Evolutionary conservation across 1,139 yeast genomes (phyloP).

Genomic region (Pichia sp.): DNA sequence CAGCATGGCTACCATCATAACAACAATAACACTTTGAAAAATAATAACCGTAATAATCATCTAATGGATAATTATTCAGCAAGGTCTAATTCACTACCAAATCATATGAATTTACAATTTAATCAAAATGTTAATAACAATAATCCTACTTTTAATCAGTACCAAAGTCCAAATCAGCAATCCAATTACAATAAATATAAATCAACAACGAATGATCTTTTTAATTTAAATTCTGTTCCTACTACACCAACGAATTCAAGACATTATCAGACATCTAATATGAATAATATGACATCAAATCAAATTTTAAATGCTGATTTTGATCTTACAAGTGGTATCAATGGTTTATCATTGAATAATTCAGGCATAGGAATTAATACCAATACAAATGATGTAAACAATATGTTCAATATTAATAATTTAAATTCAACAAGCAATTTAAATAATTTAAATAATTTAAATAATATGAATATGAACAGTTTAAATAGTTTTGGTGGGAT

Average conservation of each 20-base stretch:
- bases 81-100: slow-evolving; percentile 16
- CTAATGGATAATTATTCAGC: slow-evolving; percentile 8
- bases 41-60: not conserved
- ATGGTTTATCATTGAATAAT: slow-evolving; percentile 22
- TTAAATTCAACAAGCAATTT: slow-evolving; percentile 1
- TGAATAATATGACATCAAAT: slow-evolving; percentile 8
- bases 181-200: slow-evolving; percentile 5
- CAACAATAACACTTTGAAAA: too few species aligned
- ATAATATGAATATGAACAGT: not conserved
- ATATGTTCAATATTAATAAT: not conserved
- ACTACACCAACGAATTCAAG: slow-evolving; percentile 7
- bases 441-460: not conserved
- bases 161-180: slow-evolving; percentile 3
- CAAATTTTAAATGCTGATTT: slow-evolving; percentile 17
- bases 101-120: slow-evolving; percentile 7
- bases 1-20: slow-evolving; percentile 13
- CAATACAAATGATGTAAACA: slow-evolving; percentile 2
- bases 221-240: slow-evolving; percentile 17
- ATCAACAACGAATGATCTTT: slow-evolving; percentile 9
- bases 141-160: not conserved
- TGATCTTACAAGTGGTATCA: slow-evolving; percentile 22
- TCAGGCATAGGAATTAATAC: slow-evolving; percentile 6
- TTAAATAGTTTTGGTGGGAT: not conserved
- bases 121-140: not conserved
- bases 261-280: not conserved